These are phyloP conservation scores for Lasiodiplodia theobromae DNA, from an alignment of 2,329 filamentous ascomycete genomes.

Conservation along the genomic window DNA sequence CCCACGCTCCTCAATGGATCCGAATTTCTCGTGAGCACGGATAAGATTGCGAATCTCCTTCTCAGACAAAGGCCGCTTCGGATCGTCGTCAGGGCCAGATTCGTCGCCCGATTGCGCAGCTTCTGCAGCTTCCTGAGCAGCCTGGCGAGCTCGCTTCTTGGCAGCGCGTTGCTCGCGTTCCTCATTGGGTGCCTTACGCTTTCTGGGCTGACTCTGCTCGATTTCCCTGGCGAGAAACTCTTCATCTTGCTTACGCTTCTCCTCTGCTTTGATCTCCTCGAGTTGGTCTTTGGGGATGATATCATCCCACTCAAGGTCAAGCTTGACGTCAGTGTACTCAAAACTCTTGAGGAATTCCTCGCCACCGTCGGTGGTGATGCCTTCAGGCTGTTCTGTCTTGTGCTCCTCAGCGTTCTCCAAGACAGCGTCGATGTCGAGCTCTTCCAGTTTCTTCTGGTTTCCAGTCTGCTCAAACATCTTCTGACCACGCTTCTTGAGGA, in stretches of 20 bases:
- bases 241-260: slow-evolving; percentile 83
- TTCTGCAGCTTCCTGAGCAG: slow-evolving; percentile 71
- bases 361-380: slow-evolving; percentile 93
- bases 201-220: slow-evolving; percentile 84
- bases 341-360: slow-evolving; percentile 91
- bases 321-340: slow-evolving; percentile 97
- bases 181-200: slow-evolving; percentile 68
- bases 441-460: slow-evolving; percentile 95
- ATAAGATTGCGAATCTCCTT: slow-evolving; percentile 94
- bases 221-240: slow-evolving; percentile 82
- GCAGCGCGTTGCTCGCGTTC: slow-evolving; percentile 70
- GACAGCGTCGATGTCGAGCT: slow-evolving; percentile 96
- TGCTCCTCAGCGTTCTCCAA: slow-evolving; percentile 97
- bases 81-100: slow-evolving; percentile 69
- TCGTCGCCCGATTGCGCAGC: slow-evolving; percentile 52
- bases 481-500: slow-evolving; percentile 96
- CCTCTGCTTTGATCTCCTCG: slow-evolving; percentile 86
- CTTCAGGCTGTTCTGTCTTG: slow-evolving; percentile 93
- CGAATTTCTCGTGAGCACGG: slow-evolving; percentile 87
- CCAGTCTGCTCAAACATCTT: slow-evolving; percentile 98
- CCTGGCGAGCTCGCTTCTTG: slow-evolving; percentile 73
- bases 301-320: slow-evolving; percentile 95
- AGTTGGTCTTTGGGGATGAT: slow-evolving; percentile 96
- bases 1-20: slow-evolving; percentile 84
- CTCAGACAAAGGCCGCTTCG: slow-evolving; percentile 86